A percentile compares a stretch with the other conserved stretches of the same genome.
Evolutionary conservation across 352 stramenopile species (phyloP).

Genomic region (Globisporangium yorkense): DNA sequence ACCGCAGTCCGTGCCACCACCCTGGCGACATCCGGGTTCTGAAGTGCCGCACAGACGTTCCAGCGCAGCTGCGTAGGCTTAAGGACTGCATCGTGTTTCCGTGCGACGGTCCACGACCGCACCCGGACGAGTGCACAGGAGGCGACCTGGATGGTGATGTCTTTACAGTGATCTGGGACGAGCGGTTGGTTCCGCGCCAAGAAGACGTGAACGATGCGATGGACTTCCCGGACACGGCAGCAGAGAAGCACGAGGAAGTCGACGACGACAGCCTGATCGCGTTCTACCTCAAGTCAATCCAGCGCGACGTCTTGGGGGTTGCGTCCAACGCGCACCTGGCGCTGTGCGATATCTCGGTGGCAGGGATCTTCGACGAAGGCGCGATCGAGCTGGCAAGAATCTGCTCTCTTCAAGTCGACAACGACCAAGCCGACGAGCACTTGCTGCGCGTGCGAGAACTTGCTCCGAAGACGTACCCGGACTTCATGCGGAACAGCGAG

Average conservation of each 20-base stretch:
- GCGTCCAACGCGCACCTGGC: slow-evolving; percentile 78
- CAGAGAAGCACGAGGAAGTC: slow-evolving; percentile 24
- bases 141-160: slow-evolving; percentile 79
- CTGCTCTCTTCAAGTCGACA: slow-evolving; percentile 71
- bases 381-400: slow-evolving; percentile 57
- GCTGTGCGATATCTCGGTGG: slow-evolving; percentile 36
- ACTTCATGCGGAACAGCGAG: slow-evolving; percentile 77
- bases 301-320: slow-evolving; percentile 66
- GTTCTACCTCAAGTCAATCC: slow-evolving; percentile 72
- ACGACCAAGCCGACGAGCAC: slow-evolving; percentile 48
- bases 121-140: slow-evolving; percentile 76
- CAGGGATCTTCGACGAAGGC: slow-evolving; percentile 40
- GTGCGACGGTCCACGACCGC: slow-evolving; percentile 49
- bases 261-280: slow-evolving; percentile 46
- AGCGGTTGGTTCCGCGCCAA: slow-evolving; percentile 48
- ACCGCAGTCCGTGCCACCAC: slow-evolving; percentile 76
- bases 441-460: slow-evolving; percentile 42
- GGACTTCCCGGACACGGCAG: slow-evolving; percentile 20
- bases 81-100: slow-evolving; percentile 79
- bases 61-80: slow-evolving; percentile 31
- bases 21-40: slow-evolving; percentile 71
- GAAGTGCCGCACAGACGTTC: slow-evolving; percentile 42
- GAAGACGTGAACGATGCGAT: slow-evolving; percentile 42
- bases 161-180: slow-evolving; percentile 81
- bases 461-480: slow-evolving; percentile 55